Base-by-base conservation (phyloP, 306 rosid genomes). In the Quercus alba region DNA sequence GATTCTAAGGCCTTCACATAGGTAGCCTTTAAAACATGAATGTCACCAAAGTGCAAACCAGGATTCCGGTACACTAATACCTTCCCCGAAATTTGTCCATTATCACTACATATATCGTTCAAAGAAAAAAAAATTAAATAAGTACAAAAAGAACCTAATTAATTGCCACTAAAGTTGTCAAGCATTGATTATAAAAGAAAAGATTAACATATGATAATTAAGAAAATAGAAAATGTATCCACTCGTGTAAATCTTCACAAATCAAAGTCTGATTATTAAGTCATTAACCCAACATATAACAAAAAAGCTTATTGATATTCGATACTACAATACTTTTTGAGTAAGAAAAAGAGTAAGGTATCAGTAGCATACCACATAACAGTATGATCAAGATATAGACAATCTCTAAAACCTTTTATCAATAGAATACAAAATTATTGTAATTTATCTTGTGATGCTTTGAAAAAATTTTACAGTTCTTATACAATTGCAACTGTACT, bases 41-140 rank as follows among this genome's bases (percentile, higher is more conserved):
- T 85, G 57, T 92, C 98, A 3, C 98, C 98, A 46, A 92, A 89
- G 84, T 94, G 98, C 75, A 87, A 61, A 41, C 97, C 97, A 17
- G 97, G 98, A 84, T 94, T 85, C 61, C 92, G 82, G 75, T 94
- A 92, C 38, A 94, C 97, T 54, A 94, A 72, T 15, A 94, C 97
- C 77, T 87, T 76, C 38, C 97, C 98, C 0, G 87, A 80, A 77
- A 94, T 80, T 44, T 84, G 98, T 28, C 93, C 93, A 66, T 84
- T 84, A 31, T 89, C 89, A 72, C 97, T 92, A 56, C 61, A 75
- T 6, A 74, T 56, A 19, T 66, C 31, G 33, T 33, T 59, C 30
- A 69, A 31, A 7, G 18, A n/a, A 75, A 21, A 61, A 58, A n/a
- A 46, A 41, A 21, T 5, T 13, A 33, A 41, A 74, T 51, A 23